Evolutionary conservation across 352 stramenopile genomes (phyloP).

Genomic region (Hyaloperonospora arabidopsidis): DNA sequence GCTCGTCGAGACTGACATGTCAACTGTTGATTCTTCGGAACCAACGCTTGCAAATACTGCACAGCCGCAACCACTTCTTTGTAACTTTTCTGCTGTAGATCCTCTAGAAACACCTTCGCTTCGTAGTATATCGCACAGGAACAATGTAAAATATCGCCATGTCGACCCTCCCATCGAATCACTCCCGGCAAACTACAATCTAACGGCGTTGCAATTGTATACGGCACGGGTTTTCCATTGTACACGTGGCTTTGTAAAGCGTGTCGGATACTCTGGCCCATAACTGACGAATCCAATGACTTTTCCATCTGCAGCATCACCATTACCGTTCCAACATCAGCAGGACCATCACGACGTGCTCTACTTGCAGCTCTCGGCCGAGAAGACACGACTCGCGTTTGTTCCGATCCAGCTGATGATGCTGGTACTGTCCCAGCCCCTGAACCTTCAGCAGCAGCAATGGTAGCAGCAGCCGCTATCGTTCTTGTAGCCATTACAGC

Average conservation of each 20-base stretch:
- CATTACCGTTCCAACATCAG: conserved; percentile 7
- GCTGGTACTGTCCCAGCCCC: too few relatives aligned
- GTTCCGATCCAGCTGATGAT: conserved; percentile 3
- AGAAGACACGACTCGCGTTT: too few relatives aligned
- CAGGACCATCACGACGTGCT: background rate
- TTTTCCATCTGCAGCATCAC: conserved; percentile 39
- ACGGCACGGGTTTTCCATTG: conserved; percentile 46
- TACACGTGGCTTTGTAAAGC: conserved; percentile 44
- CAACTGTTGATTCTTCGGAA: conserved; percentile 5
- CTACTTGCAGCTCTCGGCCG: conserved; percentile 3
- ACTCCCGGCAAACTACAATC: conserved; percentile 25
- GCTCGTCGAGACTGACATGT: background rate
- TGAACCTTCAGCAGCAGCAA: background rate
- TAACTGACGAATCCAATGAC: conserved; percentile 30
- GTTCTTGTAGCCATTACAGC: background rate
- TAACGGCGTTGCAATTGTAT: conserved; percentile 27
- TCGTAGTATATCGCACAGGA: conserved; percentile 38
- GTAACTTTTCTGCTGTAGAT: conserved; percentile 35
- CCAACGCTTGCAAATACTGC: conserved; percentile 24
- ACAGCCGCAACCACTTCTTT: conserved; percentile 27
- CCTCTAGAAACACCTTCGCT: conserved; percentile 32
- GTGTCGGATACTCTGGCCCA: conserved; percentile 29
- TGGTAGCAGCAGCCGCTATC: background rate
- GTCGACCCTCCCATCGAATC: conserved; percentile 33
- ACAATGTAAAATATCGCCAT: conserved; percentile 8